phyloP scores from a whole-genome alignment of 371 early-diverging fungal genomes.

The Mortierella sp. region DNA sequence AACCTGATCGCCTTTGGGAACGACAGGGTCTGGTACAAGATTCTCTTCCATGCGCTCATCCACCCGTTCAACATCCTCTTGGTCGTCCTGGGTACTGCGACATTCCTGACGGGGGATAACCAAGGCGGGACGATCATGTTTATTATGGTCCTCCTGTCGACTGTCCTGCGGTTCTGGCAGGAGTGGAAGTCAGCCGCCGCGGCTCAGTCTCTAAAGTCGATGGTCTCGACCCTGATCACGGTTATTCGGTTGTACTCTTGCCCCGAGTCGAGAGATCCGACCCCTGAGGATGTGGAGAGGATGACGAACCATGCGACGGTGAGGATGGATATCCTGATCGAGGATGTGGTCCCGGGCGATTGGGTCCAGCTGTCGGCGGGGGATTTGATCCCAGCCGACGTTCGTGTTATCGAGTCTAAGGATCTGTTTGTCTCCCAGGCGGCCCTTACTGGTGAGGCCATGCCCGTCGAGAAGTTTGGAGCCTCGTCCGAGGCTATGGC shows the following conservation, averaged over 20 bases:
- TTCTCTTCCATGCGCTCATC: conserved; percentile 51
- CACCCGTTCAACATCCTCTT: conserved; percentile 62
- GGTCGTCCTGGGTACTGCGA: conserved; percentile 41
- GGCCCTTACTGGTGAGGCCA: conserved; percentile 58
- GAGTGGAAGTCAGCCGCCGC: conserved; percentile 58
- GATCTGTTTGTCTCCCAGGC: conserved; percentile 60
- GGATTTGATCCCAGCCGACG: conserved; percentile 58
- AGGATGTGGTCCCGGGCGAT: conserved; percentile 61
- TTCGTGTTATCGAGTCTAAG: conserved; percentile 53
- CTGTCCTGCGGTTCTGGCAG: conserved; percentile 57
- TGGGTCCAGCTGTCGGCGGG: conserved; percentile 57
- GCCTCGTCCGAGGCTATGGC: conserved; percentile 31
- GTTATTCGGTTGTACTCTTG: conserved; percentile 55
- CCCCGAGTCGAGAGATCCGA: conserved; percentile 49
- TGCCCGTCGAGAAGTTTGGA: conserved; percentile 59
- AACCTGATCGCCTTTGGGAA: conserved; percentile 32
- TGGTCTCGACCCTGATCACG: conserved; percentile 52
- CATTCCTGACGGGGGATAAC: conserved; percentile 32
- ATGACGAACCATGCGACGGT: conserved; percentile 34
- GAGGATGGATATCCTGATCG: conserved; percentile 42
- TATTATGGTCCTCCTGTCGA: conserved; percentile 56
- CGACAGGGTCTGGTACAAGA: conserved; percentile 45
- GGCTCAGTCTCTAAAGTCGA: conserved; percentile 48
- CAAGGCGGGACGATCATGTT: conserved; percentile 46
- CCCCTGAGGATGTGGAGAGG: conserved; percentile 37